Evolutionary conservation across 768 basidiomycete genomes (phyloP).

Genomic region (Nidularia sp.): DNA sequence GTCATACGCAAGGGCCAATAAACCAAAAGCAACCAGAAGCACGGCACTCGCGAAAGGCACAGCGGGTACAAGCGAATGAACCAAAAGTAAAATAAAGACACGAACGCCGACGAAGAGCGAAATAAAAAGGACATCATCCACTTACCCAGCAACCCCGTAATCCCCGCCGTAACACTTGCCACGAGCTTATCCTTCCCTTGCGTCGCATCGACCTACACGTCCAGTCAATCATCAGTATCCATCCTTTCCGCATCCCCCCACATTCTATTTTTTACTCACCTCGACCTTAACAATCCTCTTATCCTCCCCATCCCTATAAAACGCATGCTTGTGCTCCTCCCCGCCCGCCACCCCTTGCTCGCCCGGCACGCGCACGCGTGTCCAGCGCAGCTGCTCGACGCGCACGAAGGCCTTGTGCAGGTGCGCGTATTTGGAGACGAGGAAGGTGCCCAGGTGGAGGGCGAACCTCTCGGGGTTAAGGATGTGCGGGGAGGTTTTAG

Average conservation of each 20-base stretch:
- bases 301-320: conserved; percentile 88
- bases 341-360: conserved; percentile 19
- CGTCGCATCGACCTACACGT: conserved; percentile 56
- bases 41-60: too few relatives aligned
- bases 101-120: too few relatives aligned
- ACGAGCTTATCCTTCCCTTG: conserved; percentile 57
- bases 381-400: conserved; percentile 82
- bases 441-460: conserved; percentile 78
- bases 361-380: conserved; percentile 58
- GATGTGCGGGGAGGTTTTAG: conserved; percentile 87
- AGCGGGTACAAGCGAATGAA: too few relatives aligned
- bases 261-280: conserved; percentile 24
- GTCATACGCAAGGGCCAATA: too few relatives aligned
- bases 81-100: too few relatives aligned
- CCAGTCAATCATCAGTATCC: neutral
- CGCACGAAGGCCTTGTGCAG: conserved; percentile 67
- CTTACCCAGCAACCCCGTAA: conserved; percentile 79
- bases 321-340: conserved; percentile 69
- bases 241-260: neutral
- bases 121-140: neutral
- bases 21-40: too few relatives aligned
- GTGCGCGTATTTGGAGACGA: conserved; percentile 78
- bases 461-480: conserved; percentile 84
- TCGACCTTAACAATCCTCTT: conserved; percentile 65
- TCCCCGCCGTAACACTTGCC: conserved; percentile 62